Base-by-base conservation (phyloP, 352 stramenopile genomes). In the Globisporangium carolinianum region DNA sequence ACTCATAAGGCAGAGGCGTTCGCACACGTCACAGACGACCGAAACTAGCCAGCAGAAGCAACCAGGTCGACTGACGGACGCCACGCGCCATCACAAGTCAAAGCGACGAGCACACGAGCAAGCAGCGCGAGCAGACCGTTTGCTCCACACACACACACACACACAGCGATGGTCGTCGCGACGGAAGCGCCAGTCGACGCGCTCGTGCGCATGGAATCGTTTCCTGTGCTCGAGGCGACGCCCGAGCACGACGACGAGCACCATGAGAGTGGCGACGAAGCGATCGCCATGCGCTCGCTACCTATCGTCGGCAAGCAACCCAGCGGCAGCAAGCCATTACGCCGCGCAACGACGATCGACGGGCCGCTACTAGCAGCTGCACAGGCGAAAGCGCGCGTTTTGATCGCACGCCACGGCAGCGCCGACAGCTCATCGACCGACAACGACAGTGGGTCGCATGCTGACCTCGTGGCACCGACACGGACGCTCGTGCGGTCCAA, bases 291-390 rank as follows among this genome's bases (percentile, higher is more conserved):
- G 18, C 45, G 45, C 45, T 32, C 17, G 45, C 17, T 47, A 6
- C 41, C 39, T 15, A 39, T 60, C 10, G 47, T 47, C 8, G 36
- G 46, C 32, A 66, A 63, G 41, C 24, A 35, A 15, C 9, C 36
- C 10, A 14, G 35, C 42, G 11, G 47, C 54, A 46, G 24, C 42
- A 62, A 60, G 38, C 62, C 69, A 35, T 73, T 87, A 24, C 77
- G 72, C 14, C 79, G 79, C 4, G 79, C 79, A 5, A 68, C 61
- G 36, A 89, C 79, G 1, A 77, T 86, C 24, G 66, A 72, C 9
- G 69, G 87, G 15, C 69, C 77, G 14, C 36, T 63, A 6, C 4
- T 15, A 46, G 32, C 55, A 55, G 49, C 18, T 32, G 50, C 18
- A 15, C 9, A 32, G 39, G 59, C 8, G 24, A 55, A 46, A 55